Conservation (phyloP, 75 land plant genomes). For the Selaginella tamariscina region DNA sequence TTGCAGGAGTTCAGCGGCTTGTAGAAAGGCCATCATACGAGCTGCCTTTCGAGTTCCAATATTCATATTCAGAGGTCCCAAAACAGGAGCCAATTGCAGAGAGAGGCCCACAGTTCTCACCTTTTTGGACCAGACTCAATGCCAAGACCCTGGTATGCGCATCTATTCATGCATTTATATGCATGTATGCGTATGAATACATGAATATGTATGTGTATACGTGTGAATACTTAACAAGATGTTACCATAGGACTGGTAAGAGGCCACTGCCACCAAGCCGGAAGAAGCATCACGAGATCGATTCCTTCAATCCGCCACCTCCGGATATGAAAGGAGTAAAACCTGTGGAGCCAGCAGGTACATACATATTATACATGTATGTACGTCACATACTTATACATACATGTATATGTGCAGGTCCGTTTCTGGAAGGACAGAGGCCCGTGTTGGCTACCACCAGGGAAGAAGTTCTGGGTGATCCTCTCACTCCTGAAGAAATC, state of each 20-base stretch:
- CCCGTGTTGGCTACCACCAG: not conserved
- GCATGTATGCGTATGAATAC: too few species aligned
- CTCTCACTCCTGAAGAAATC: not conserved
- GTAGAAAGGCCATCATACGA: not conserved
- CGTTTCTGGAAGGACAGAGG: not conserved
- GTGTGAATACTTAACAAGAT: too few species aligned
- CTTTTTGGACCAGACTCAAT: not conserved
- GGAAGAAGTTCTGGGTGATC: not conserved
- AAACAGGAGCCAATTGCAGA: constrained; percentile 57
- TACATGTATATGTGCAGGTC: too few species aligned
- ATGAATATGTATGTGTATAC: too few species aligned
- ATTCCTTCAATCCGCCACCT: constrained; percentile 68
- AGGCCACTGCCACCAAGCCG: constrained; percentile 30
- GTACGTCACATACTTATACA: too few species aligned
- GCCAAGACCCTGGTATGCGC: not conserved
- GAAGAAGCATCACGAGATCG: constrained; percentile 54
- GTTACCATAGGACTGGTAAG: not conserved
- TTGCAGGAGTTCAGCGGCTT: not conserved
- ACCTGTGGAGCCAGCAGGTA: not conserved
- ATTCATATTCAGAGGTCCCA: constrained; percentile 88
- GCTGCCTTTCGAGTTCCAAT: constrained; percentile 61
- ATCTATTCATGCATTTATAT: too few species aligned
- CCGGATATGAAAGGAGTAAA: constrained; percentile 14
- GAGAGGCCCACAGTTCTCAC: constrained; percentile 35
- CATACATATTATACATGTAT: too few species aligned